Percentiles rank a stretch among this genome's conserved stretches.
phyloP scores from a whole-genome alignment of 23 red algal species.

The Gracilaria domingensis region DNA sequence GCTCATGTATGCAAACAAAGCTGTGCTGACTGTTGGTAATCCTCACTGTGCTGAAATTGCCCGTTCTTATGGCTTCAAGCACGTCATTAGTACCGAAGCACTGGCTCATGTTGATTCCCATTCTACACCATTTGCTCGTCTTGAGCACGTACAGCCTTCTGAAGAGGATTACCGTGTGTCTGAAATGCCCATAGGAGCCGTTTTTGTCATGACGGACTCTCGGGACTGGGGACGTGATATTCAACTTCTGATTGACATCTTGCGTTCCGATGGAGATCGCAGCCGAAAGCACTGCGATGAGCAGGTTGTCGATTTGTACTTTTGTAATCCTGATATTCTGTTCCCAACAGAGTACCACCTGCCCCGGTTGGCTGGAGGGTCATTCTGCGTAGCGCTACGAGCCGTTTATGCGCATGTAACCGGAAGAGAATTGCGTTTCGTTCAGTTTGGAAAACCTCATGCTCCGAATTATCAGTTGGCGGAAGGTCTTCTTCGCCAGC shows the following conservation, averaged over 20 bases:
- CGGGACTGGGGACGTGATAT: constrained; percentile 90
- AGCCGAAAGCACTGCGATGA: neutral
- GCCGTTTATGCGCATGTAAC: constrained; percentile 49
- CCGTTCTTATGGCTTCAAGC: constrained; percentile 69
- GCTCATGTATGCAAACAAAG: neutral
- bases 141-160: constrained; percentile 20
- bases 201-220: constrained; percentile 81
- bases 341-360: constrained; percentile 70
- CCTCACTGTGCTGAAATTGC: constrained; percentile 64
- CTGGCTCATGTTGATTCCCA: constrained; percentile 17
- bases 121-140: constrained; percentile 48
- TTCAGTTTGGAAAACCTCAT: constrained; percentile 80
- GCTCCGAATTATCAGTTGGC: constrained; percentile 63
- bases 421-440: constrained; percentile 33
- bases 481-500: constrained; percentile 40
- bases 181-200: constrained; percentile 48
- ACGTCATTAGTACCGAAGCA: constrained; percentile 32
- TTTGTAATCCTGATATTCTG: constrained; percentile 81
- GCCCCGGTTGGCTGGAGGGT: constrained; percentile 72
- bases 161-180: constrained; percentile 29
- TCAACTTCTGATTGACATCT: constrained; percentile 75
- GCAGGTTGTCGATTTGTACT: constrained; percentile 59
- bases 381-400: constrained; percentile 65
- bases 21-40: constrained; percentile 71
- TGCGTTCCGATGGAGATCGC: constrained; percentile 41